A percentile compares a stretch with the other conserved stretches of the same genome.
phyloP scores from a whole-genome alignment of 495 filamentous ascomycete genomes.

The Hypoxylon fragiforme region DNA sequence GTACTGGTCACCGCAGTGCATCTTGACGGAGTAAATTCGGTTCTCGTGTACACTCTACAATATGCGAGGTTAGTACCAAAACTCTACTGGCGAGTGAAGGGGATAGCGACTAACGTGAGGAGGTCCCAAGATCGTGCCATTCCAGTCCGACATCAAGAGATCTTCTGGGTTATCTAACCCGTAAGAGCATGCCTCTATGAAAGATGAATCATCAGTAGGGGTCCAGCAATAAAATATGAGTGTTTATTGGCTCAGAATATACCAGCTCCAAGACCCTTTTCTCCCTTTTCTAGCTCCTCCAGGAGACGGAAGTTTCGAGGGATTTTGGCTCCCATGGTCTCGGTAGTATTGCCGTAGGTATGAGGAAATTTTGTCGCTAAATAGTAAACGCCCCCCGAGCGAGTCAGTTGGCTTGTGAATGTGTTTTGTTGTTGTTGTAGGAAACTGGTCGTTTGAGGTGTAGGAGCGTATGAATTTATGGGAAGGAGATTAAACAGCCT shows the following conservation, averaged over 20 bases:
- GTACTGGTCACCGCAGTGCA: conserved; percentile 91
- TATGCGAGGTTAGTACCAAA: conserved; percentile 8
- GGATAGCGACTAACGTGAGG: conserved; percentile 72
- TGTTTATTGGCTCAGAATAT: conserved; percentile 14
- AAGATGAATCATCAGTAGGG: conserved; percentile 4
- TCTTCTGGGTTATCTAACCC: conserved; percentile 94
- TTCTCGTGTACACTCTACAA: conserved; percentile 91
- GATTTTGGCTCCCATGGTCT: conserved; percentile 69
- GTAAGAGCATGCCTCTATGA: conserved; percentile 90
- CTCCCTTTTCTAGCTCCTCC: conserved; percentile 97
- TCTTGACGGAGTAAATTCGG: conserved; percentile 96
- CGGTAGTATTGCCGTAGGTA: not conserved
- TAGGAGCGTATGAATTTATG: not conserved
- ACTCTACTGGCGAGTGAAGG: not conserved
- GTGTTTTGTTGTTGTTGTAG: not conserved
- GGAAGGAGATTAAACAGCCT: conserved; percentile 6
- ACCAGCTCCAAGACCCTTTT: conserved; percentile 97
- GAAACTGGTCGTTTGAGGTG: not conserved
- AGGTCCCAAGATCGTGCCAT: conserved; percentile 93
- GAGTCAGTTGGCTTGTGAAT: too few relatives aligned
- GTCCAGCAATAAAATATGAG: not conserved
- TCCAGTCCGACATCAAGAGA: conserved; percentile 97
- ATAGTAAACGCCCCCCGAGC: not conserved
- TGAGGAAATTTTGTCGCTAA: not conserved
- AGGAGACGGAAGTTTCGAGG: conserved; percentile 94